Percentiles rank a stretch among this genome's conserved stretches.
Conservation (phyloP, 495 filamentous ascomycete genomes). For the Lasiosphaeria ovina region DNA sequence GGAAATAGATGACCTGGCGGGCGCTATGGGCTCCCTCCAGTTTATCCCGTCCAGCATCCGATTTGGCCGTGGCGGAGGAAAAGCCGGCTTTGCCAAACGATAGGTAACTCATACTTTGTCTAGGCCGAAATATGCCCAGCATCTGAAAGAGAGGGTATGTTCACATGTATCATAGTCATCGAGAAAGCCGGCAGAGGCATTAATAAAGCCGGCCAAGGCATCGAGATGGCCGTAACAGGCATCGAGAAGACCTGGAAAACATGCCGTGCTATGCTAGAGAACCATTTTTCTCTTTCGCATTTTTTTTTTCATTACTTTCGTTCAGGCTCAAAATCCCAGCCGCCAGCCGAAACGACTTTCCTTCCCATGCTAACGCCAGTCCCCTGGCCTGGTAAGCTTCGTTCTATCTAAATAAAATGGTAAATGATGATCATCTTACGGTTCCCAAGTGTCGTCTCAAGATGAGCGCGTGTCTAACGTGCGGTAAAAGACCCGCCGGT, state of each 20-base stretch:
- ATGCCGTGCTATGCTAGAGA: background rate
- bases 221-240: too few relatives aligned
- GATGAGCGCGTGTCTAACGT: too few relatives aligned
- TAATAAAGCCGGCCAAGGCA: background rate
- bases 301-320: background rate
- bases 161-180: too few relatives aligned
- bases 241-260: background rate
- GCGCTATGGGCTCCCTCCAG: slow-evolving; percentile 77
- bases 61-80: slow-evolving; percentile 62
- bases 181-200: too few relatives aligned
- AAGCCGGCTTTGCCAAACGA: slow-evolving; percentile 44
- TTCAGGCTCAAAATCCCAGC: background rate
- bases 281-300: background rate
- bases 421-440: background rate
- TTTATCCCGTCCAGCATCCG: slow-evolving; percentile 78
- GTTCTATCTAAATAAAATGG: background rate
- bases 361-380: background rate
- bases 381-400: background rate
- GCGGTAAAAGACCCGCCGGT: too few relatives aligned
- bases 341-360: background rate
- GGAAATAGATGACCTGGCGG: slow-evolving; percentile 69
- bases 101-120: slow-evolving; percentile 9
- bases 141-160: too few relatives aligned
- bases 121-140: too few relatives aligned
- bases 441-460: too few relatives aligned